phyloP scores from a whole-genome alignment of 108 stramenopile species.

The Aureococcus anophagefferens region DNA sequence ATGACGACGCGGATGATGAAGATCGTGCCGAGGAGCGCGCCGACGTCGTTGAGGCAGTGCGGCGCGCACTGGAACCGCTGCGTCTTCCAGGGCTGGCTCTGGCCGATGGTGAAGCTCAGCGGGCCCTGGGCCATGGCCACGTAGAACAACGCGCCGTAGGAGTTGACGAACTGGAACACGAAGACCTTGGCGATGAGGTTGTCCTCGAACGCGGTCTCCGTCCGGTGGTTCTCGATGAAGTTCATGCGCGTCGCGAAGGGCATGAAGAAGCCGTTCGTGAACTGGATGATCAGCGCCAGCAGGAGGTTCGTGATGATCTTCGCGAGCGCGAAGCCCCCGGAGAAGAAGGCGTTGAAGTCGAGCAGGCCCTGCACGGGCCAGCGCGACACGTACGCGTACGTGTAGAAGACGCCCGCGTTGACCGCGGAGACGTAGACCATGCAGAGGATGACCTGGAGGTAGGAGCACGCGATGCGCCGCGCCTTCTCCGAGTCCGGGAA shows the following conservation, averaged over 20 bases:
- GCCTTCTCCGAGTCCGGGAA: neutral
- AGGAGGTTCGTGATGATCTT: slow-evolving; percentile 17
- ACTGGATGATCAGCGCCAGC: neutral
- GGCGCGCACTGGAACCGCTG: neutral
- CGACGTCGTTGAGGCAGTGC: neutral
- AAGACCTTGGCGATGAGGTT: slow-evolving; percentile 47
- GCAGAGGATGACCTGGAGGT: slow-evolving; percentile 17
- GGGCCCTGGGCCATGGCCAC: slow-evolving; percentile 36
- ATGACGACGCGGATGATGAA: slow-evolving; percentile 34
- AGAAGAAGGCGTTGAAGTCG: slow-evolving; percentile 19
- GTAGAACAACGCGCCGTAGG: slow-evolving; percentile 44
- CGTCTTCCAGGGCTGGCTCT: slow-evolving; percentile 5
- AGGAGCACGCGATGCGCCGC: neutral
- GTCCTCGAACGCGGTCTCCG: slow-evolving; percentile 41
- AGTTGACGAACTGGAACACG: slow-evolving; percentile 52
- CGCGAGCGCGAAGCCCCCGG: neutral
- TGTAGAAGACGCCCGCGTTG: slow-evolving; percentile 26
- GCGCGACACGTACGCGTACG: neutral
- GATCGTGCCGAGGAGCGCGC: slow-evolving; percentile 31
- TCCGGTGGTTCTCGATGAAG: slow-evolving; percentile 42
- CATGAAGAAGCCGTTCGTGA: neutral
- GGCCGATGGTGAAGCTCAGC: neutral
- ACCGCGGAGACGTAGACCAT: slow-evolving; percentile 28
- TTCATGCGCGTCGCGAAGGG: slow-evolving; percentile 7
- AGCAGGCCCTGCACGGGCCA: slow-evolving; percentile 9